phyloP scores from a whole-genome alignment of 805 yeast genomes.

The Pichia thaimueangensis region DNA sequence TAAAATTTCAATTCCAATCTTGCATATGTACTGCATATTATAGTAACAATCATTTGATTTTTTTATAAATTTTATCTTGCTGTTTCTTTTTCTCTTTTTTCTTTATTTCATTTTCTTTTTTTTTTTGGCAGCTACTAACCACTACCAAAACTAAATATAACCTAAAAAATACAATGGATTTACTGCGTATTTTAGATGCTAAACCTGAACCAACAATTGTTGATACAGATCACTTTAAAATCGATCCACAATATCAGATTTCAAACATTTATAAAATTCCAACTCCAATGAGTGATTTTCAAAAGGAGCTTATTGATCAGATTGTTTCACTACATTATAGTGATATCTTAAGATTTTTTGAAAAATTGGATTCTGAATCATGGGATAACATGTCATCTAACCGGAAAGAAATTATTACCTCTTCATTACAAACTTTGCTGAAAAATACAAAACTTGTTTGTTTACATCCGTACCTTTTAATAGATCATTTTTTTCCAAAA shows the following conservation, averaged over 20 bases:
- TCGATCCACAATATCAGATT: conserved; percentile 29
- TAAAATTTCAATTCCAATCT: too few species aligned
- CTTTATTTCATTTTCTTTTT: not conserved
- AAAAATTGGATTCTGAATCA: conserved; percentile 38
- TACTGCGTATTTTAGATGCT: conserved; percentile 68
- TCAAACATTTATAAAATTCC: conserved; percentile 70
- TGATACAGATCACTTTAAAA: conserved; percentile 43
- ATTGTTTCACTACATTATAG: conserved; percentile 87
- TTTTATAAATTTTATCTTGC: too few species aligned
- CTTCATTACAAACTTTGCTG: conserved; percentile 69
- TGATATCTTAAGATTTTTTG: conserved; percentile 83
- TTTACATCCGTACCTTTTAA: conserved; percentile 82
- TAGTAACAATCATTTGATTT: too few species aligned
- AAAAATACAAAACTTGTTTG: conserved; percentile 73
- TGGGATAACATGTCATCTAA: conserved; percentile 4
- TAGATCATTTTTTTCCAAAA: conserved; percentile 82
- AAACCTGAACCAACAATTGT: conserved; percentile 80
- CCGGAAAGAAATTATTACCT: conserved; percentile 48
- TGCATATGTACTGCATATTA: too few species aligned
- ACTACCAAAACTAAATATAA: not conserved
- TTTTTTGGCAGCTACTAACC: not conserved
- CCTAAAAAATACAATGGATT: conserved; percentile 64
- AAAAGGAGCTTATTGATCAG: conserved; percentile 83
- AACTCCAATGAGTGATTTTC: conserved; percentile 80
- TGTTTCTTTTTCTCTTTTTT: not conserved